Percentiles rank a stretch among this genome's conserved stretches.
These are phyloP conservation scores for Omphalotus guepiniiformis DNA, from an alignment of 768 basidiomycete species.

Conservation along the genomic window DNA sequence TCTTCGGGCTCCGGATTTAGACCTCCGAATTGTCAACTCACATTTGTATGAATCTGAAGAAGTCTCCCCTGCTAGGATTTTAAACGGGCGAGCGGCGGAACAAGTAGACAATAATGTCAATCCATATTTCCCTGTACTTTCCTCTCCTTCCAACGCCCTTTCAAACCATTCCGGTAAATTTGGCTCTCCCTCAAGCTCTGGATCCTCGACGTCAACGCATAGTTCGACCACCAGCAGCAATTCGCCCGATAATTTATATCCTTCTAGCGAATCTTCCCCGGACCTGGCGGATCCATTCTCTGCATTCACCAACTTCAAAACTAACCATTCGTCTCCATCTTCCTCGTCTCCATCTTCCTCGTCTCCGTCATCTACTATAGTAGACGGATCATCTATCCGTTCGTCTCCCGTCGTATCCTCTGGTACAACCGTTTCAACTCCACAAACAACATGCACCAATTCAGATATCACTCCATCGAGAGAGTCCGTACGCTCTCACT, in stretches of 20 bases:
- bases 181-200: constrained; percentile 6
- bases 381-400: no score
- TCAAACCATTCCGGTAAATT: neutral
- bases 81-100: no score
- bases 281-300: neutral
- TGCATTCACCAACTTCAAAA: constrained; percentile 6
- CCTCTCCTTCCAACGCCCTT: neutral
- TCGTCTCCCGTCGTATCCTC: neutral
- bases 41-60: no score
- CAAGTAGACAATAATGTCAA: neutral
- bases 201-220: constrained; percentile 7
- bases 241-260: neutral
- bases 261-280: neutral
- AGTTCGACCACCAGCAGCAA: constrained; percentile 5
- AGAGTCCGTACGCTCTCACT: no score
- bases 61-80: no score
- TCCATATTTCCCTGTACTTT: constrained; percentile 9
- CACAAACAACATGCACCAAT: no score
- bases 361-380: no score
- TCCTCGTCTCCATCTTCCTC: neutral
- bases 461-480: no score
- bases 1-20: neutral
- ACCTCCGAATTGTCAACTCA: constrained; percentile 1
- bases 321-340: neutral
- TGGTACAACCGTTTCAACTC: no score